Base-by-base conservation (phyloP, 352 stramenopile species). In the Phytophthora crassamura region DNA sequence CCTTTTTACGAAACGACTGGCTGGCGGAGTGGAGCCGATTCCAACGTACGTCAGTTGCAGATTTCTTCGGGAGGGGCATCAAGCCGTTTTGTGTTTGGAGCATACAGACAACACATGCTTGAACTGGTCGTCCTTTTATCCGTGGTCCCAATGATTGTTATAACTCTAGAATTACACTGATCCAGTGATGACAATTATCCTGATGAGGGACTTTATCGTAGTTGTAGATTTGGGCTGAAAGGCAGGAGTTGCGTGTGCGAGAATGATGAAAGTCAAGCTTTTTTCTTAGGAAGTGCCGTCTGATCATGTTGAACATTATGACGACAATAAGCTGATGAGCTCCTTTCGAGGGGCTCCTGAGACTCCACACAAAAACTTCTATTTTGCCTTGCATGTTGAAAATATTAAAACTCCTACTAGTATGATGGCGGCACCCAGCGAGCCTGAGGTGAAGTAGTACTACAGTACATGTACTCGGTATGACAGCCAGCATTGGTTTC, bases 151-250 rank as follows among this genome's bases (percentile, higher is more conserved):
- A 64, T 77, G 69, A 77, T 72, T 71, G 35, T 54, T 39, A 34
- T 73, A 80, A 61, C 77, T 88, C 79, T 88, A 88, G 79, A 88
- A 88, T 88, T 88, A 88, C 79, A 86, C 79, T 84, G 79, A 86
- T 70, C 61, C 46, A 58, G 72, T 86, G 79, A 84, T 77, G 79
- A 75, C 38, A 83, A 67, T 53, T 83, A 82, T 83, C 75, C 74
- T 60, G 60, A 72, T 86, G 79, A 88, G 79, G 79, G 69, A 68
- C 47, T 64, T 35, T 54, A 7, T 52, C 51, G 9, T 52, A 59
- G 9, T 18, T 41, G 18, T 51, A 38, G 34, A 22, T 11, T 40
- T 18, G 38, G 4, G 7, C 5, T 46, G 50, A 18, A 15, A n/a
- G 15, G 20, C 54, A 45, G 38, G 10, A 15, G 30, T 55, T 54